Evolutionary conservation across 371 early-diverging fungal species (phyloP).

Genomic region (Saksenaea vasiformis): DNA sequence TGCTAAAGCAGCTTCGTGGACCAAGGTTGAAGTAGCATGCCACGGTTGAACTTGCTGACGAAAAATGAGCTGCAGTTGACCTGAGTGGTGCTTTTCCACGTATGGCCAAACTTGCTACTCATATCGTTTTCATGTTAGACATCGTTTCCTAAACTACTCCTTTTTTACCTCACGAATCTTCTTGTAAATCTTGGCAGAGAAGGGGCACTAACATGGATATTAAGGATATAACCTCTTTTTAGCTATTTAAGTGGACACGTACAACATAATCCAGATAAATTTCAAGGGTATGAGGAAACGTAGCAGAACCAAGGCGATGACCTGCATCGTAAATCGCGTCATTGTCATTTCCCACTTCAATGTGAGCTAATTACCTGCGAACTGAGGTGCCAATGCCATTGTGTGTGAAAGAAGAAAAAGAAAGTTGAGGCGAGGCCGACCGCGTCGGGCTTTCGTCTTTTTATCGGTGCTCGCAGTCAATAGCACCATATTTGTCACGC

Average conservation of each 20-base stretch:
- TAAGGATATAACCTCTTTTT: not conserved
- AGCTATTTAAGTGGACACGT: constrained; percentile 6
- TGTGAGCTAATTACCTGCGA: constrained; percentile 18
- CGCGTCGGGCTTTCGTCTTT: not conserved
- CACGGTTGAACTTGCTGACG: constrained; percentile 86
- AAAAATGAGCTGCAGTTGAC: constrained; percentile 63
- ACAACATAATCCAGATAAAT: constrained; percentile 69
- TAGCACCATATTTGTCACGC: too few species aligned
- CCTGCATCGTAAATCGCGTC: constrained; percentile 23
- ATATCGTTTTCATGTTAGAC: not conserved
- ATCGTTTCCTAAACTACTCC: not conserved
- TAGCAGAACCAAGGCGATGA: constrained; percentile 56
- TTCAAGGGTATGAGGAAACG: constrained; percentile 62
- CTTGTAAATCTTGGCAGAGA: constrained; percentile 62
- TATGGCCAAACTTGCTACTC: constrained; percentile 61
- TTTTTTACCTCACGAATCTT: constrained; percentile 44
- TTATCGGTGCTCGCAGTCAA: too few species aligned
- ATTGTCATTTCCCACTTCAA: not conserved
- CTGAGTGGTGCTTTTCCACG: constrained; percentile 49
- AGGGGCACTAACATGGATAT: constrained; percentile 51
- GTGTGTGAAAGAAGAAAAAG: not conserved
- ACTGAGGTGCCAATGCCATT: constrained; percentile 55
- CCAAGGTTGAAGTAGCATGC: constrained; percentile 76
- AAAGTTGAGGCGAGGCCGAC: not conserved
- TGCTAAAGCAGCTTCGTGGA: constrained; percentile 83